These are phyloP conservation scores for Fonsecaea monophora DNA, from an alignment of 2,329 filamentous ascomycete species.

Conservation along the genomic window DNA sequence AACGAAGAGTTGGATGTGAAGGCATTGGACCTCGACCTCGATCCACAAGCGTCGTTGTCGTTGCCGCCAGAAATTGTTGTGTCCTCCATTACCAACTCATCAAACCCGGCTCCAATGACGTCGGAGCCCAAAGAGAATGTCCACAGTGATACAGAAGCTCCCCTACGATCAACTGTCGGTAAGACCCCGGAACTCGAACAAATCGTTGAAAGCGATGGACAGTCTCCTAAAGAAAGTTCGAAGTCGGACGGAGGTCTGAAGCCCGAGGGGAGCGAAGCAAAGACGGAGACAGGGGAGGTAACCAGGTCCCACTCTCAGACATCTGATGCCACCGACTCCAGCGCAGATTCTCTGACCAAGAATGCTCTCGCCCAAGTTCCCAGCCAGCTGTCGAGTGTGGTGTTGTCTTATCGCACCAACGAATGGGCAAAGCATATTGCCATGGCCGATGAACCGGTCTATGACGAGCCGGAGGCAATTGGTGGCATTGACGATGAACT, in stretches of 20 bases:
- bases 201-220: neutral
- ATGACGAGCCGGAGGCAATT: conserved; percentile 65
- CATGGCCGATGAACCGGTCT: conserved; percentile 73
- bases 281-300: neutral
- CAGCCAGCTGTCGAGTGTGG: conserved; percentile 74
- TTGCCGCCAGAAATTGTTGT: conserved; percentile 34
- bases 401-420: conserved; percentile 85
- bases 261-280: neutral
- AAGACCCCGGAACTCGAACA: conserved; percentile 6
- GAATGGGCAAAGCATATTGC: conserved; percentile 95
- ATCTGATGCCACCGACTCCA: conserved; percentile 30
- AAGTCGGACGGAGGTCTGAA: neutral
- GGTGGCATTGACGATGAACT: conserved; percentile 42
- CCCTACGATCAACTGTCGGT: neutral
- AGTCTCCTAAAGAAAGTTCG: neutral
- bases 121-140: neutral
- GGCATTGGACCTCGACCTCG: conserved; percentile 32
- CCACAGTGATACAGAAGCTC: neutral
- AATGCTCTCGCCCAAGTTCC: conserved; percentile 66
- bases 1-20: conserved; percentile 34
- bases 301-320: conserved; percentile 20
- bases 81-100: conserved; percentile 21
- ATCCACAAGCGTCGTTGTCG: conserved; percentile 43
- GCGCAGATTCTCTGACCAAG: conserved; percentile 43
- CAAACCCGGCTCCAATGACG: neutral